phyloP scores from a whole-genome alignment of 2,329 filamentous ascomycete genomes.

The Aureobasidium subglaciale region DNA sequence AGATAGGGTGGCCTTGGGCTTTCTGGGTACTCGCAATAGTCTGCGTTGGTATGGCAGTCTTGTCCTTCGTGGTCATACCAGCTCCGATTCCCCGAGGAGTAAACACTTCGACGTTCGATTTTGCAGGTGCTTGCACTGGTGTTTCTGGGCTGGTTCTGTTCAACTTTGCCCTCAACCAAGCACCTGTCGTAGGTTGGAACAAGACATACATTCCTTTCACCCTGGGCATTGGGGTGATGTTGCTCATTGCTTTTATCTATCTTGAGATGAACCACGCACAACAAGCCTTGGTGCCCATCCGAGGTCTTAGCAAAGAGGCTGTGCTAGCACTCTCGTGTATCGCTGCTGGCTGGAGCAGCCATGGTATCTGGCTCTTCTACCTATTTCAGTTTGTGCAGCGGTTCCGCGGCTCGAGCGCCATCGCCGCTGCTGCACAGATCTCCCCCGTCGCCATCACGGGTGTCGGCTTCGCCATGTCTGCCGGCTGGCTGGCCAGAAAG shows the following conservation, averaged over 20 bases:
- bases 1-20: slow-evolving; percentile 28
- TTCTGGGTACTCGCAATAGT: slow-evolving; percentile 28
- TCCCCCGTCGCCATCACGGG: slow-evolving; percentile 38
- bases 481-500: slow-evolving; percentile 19
- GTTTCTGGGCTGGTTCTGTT: slow-evolving; percentile 27
- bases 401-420: not conserved
- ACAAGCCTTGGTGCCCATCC: slow-evolving; percentile 23
- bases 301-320: slow-evolving; percentile 22
- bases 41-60: slow-evolving; percentile 20
- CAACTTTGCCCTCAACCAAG: slow-evolving; percentile 29
- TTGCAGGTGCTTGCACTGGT: slow-evolving; percentile 23
- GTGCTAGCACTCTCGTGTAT: slow-evolving; percentile 25
- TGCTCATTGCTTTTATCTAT: slow-evolving; percentile 25
- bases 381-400: slow-evolving; percentile 17
- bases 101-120: slow-evolving; percentile 23
- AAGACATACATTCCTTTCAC: slow-evolving; percentile 25
- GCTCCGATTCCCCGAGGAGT: slow-evolving; percentile 2
- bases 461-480: slow-evolving; percentile 36
- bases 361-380: slow-evolving; percentile 26
- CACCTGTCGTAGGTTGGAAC: slow-evolving; percentile 27
- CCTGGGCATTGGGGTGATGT: slow-evolving; percentile 25
- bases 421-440: slow-evolving; percentile 23
- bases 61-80: slow-evolving; percentile 25
- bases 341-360: slow-evolving; percentile 28
- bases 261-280: slow-evolving; percentile 23